Evolutionary conservation across 352 stramenopile genomes (phyloP).

Genomic region (Pythium angustatum): DNA sequence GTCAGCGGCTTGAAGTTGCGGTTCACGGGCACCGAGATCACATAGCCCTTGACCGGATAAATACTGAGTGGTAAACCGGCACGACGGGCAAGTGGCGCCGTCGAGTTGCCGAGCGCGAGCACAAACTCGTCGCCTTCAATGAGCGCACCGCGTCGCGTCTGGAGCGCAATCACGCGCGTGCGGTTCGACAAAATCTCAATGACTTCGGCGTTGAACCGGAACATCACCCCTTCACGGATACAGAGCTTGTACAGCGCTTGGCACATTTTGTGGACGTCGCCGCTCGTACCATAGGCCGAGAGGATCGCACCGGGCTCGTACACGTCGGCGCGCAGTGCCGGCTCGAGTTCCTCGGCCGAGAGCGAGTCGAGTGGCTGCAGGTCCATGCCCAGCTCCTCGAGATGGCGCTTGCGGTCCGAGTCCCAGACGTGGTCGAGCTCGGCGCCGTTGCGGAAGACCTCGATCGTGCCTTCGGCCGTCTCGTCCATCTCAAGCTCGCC

Average conservation of each 20-base stretch:
- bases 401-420: conserved; percentile 67
- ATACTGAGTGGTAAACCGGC: conserved; percentile 78
- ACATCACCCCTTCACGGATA: conserved; percentile 85
- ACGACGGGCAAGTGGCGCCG: conserved; percentile 58
- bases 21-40: conserved; percentile 80
- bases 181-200: conserved; percentile 78
- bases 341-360: conserved; percentile 69
- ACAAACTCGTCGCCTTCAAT: conserved; percentile 90
- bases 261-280: conserved; percentile 89
- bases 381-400: conserved; percentile 78
- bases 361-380: conserved; percentile 58
- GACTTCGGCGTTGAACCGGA: conserved; percentile 86
- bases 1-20: conserved; percentile 59
- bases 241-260: conserved; percentile 78
- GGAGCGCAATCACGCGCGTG: conserved; percentile 74
- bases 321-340: conserved; percentile 55
- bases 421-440: conserved; percentile 74
- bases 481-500: conserved; percentile 86
- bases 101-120: conserved; percentile 79
- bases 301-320: conserved; percentile 70
- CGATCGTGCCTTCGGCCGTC: conserved; percentile 81
- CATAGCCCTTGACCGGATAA: conserved; percentile 85
- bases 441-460: conserved; percentile 60
- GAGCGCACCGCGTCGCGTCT: conserved; percentile 74
- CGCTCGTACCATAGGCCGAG: conserved; percentile 81